phyloP scores from a whole-genome alignment of 768 basidiomycete genomes.

The Sutorius australiensis region DNA sequence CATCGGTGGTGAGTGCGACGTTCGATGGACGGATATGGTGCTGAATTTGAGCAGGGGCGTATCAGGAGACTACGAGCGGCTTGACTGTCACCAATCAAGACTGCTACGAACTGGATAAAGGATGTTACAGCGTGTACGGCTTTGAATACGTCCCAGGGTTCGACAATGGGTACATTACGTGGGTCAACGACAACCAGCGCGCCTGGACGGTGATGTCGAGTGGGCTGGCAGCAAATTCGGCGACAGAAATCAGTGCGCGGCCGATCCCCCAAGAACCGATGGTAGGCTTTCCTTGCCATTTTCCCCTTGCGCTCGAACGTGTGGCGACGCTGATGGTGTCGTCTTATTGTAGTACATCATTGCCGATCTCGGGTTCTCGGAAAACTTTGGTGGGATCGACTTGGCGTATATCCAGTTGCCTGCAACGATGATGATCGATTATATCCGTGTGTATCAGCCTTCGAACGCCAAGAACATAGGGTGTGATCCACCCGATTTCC shows the following conservation, averaged over 20 bases:
- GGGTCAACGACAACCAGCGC: conserved; percentile 55
- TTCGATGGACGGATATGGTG: background rate
- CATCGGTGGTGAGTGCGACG: conserved; percentile 36
- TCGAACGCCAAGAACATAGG: conserved; percentile 48
- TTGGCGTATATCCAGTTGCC: conserved; percentile 52
- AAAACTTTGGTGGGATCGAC: conserved; percentile 65
- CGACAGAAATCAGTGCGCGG: conserved; percentile 52
- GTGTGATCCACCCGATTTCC: conserved; percentile 68
- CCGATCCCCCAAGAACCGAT: conserved; percentile 69
- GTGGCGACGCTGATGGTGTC: background rate
- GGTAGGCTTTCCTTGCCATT: conserved; percentile 27
- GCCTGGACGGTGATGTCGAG: conserved; percentile 54
- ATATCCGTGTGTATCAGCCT: conserved; percentile 73
- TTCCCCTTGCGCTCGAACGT: background rate
- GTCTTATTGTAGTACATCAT: conserved; percentile 52
- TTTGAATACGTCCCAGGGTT: conserved; percentile 53
- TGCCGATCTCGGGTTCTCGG: conserved; percentile 66
- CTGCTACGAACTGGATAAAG: conserved; percentile 41
- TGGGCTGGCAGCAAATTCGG: conserved; percentile 48
- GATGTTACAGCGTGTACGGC: conserved; percentile 48
- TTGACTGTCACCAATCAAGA: conserved; percentile 36
- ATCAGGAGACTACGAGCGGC: conserved; percentile 40
- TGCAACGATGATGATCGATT: conserved; percentile 70
- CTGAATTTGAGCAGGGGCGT: conserved; percentile 26
- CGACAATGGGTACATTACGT: conserved; percentile 59